Percentiles rank a stretch among this genome's conserved stretches.
Evolutionary conservation across 768 basidiomycete genomes (phyloP).

Genomic region (Termitomyces heimii): DNA sequence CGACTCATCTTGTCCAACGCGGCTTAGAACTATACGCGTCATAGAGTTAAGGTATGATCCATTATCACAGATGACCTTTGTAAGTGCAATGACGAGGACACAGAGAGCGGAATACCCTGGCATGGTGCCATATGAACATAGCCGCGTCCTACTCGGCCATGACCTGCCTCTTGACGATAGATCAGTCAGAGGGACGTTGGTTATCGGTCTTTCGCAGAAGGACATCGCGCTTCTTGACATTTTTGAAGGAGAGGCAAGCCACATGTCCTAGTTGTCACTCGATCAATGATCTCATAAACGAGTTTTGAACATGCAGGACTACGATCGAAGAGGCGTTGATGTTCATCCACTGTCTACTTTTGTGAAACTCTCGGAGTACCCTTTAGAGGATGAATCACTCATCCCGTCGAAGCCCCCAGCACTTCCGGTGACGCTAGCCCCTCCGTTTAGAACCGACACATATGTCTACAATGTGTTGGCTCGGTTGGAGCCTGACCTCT

Average conservation of each 20-base stretch:
- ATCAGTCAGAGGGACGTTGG: slow-evolving; percentile 74
- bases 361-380: slow-evolving; percentile 25
- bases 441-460: slow-evolving; percentile 48
- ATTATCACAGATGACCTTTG: not conserved
- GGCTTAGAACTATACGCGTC: slow-evolving; percentile 69
- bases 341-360: slow-evolving; percentile 52
- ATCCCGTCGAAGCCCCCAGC: slow-evolving; percentile 38
- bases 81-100: not conserved
- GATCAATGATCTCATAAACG: not conserved
- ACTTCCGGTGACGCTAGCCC: slow-evolving; percentile 26
- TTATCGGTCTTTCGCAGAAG: slow-evolving; percentile 56
- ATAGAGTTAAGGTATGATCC: slow-evolving; percentile 59
- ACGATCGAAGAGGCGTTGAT: slow-evolving; percentile 45
- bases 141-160: slow-evolving; percentile 38
- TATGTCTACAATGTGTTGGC: slow-evolving; percentile 60
- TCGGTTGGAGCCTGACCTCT: slow-evolving; percentile 52
- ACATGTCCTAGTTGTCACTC: not conserved
- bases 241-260: slow-evolving; percentile 76
- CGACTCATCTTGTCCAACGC: not conserved
- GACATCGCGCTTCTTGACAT: slow-evolving; percentile 70
- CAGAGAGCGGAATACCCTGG: slow-evolving; percentile 81
- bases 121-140: slow-evolving; percentile 54
- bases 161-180: slow-evolving; percentile 56
- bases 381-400: slow-evolving; percentile 24
- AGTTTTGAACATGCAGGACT: slow-evolving; percentile 50